These are phyloP conservation scores for Coemansia sp. DNA, from an alignment of 192 early-diverging fungal species.

Conservation along the genomic window DNA sequence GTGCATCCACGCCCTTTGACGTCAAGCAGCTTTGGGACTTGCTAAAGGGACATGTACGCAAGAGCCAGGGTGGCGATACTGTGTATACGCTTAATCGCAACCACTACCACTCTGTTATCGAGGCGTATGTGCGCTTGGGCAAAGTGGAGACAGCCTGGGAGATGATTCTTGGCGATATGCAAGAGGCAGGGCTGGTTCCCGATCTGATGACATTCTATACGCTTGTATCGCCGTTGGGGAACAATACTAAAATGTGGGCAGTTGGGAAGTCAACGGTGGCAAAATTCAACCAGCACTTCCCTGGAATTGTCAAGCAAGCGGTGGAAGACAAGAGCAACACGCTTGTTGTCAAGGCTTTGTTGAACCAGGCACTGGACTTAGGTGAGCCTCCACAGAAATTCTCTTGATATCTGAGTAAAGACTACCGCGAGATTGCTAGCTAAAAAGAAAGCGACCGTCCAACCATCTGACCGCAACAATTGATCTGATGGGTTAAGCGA, in stretches of 20 bases:
- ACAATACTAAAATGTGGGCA: constrained; percentile 37
- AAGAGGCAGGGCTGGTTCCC: constrained; percentile 18
- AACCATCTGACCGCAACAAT: too few relatives aligned
- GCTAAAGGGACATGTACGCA: constrained; percentile 10
- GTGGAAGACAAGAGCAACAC: constrained; percentile 28
- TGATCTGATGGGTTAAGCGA: too few relatives aligned
- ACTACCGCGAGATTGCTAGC: neutral
- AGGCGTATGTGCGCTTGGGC: constrained; percentile 46
- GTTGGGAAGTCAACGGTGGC: constrained; percentile 40
- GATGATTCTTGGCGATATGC: constrained; percentile 40
- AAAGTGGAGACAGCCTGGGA: constrained; percentile 42
- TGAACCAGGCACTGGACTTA: constrained; percentile 14
- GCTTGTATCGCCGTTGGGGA: constrained; percentile 35
- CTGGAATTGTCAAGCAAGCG: constrained; percentile 21
- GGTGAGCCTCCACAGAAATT: neutral
- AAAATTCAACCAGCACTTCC: constrained; percentile 30
- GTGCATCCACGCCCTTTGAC: constrained; percentile 17
- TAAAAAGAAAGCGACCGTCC: too few relatives aligned
- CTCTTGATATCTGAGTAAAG: neutral
- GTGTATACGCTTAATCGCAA: constrained; percentile 27
- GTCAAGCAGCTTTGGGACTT: constrained; percentile 31
- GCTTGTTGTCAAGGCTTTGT: constrained; percentile 19
- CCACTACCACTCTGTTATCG: constrained; percentile 44
- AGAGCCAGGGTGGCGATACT: neutral
- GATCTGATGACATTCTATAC: constrained; percentile 36